Percentiles rank a stretch among this genome's conserved stretches.
phyloP scores from a whole-genome alignment of 352 stramenopile genomes.

The Pythium brachiatum region DNA sequence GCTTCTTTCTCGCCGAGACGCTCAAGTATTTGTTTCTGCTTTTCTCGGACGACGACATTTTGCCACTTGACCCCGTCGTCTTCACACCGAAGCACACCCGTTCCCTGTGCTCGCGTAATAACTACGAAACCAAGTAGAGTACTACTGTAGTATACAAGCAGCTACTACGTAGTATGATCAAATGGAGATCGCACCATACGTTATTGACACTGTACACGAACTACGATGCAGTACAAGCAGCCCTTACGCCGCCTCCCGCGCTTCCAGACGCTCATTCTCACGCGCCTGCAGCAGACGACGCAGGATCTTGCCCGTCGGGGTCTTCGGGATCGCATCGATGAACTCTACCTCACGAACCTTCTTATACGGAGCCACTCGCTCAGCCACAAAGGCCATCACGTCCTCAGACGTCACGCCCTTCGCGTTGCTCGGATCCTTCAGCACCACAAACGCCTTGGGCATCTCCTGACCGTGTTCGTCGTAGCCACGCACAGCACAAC shows the following conservation, averaged over 20 bases:
- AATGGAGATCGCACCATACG: no score
- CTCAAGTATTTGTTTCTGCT: conserved; percentile 92
- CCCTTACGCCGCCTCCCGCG: no score
- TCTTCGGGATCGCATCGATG: conserved; percentile 89
- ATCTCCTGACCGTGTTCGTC: conserved; percentile 79
- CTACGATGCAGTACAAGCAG: no score
- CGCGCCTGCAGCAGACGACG: conserved; percentile 63
- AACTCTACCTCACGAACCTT: conserved; percentile 81
- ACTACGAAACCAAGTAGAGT: no score
- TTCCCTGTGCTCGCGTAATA: conserved; percentile 33
- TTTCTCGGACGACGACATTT: conserved; percentile 67
- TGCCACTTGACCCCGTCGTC: conserved; percentile 71
- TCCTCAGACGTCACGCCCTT: conserved; percentile 44
- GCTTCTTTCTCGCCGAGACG: conserved; percentile 90
- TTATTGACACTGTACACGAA: no score
- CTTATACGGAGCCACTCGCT: conserved; percentile 74
- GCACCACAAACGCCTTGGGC: conserved; percentile 90
- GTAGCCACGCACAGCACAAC: conserved; percentile 44
- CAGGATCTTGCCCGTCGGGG: conserved; percentile 90
- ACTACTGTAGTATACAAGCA: no score
- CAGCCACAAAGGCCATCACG: conserved; percentile 75
- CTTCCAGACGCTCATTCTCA: conserved; percentile 3
- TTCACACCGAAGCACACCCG: conserved; percentile 84
- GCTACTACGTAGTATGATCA: background rate
- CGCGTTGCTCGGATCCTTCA: conserved; percentile 36